Evolutionary conservation across 2,329 filamentous ascomycete genomes (phyloP), one percentile per base, ranked within the genome.

Genomic region (Exophiala bonariae): DNA sequence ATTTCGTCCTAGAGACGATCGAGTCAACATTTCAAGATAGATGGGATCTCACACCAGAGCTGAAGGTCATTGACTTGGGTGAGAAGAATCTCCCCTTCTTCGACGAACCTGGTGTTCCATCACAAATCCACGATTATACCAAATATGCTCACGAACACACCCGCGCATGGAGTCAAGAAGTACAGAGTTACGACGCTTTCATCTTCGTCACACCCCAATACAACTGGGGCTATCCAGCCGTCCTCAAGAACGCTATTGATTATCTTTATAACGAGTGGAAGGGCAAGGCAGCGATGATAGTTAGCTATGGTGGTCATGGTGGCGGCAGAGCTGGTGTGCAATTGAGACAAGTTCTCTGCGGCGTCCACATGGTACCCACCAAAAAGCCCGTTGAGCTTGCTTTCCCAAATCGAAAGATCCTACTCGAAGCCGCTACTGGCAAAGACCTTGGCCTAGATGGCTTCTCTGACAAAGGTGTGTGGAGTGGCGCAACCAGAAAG

Each of bases 241-340:
- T 66, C 3, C 64, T 78, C 36, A 84, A 84, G 68, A 84, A 82
- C 58, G 80, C 80, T 4, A 71, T 84, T 44, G 81, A 84, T 59
- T 83, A 80, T 57, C 68, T 84, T 1, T 74, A 71, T 53, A 65
- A 81, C 56, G 79, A 82, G 58, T 82, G 78, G 76, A 71, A 63
- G 20, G 76, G 72, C 7, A 82, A 82, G 61, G 73, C 78, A 0
- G 71, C 69, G 16, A 64, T 65, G 32, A 68, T 82, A 47, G 70
- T 83, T 20, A 76, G 69, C 47, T 82, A 82, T 63, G 80, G 80
- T 4, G 69, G 70, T 1, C 59, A 60, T 16, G 69, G 69, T 1
- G 69, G 69, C 1, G 60, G 45, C 4, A 69, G 70, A 39, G 63
- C 64, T 2, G 63, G 23, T 26, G 23, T 6, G 11, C 23, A 26